Evolutionary conservation across 176 grass and related monocot genomes (phyloP).

Genomic region (Hordeum marinum): DNA sequence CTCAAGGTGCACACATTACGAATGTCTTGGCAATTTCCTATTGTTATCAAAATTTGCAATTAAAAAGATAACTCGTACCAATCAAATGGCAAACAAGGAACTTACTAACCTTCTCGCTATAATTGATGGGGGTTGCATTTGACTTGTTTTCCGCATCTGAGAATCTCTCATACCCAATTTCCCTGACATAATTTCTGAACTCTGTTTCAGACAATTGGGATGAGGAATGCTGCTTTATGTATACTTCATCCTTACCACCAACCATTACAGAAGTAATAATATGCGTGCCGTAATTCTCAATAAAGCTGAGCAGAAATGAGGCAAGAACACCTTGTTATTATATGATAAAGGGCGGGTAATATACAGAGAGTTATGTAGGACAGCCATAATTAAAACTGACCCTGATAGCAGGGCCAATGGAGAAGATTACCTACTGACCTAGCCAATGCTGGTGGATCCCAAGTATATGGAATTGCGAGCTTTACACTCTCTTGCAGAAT

Average conservation of each 20-base stretch:
- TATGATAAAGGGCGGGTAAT: background rate
- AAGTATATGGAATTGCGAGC: constrained; percentile 61
- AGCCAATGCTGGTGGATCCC: constrained; percentile 93
- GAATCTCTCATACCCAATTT: constrained; percentile 88
- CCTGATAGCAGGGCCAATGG: constrained; percentile 57
- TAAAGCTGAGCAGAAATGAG: constrained; percentile 63
- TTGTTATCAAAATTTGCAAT: constrained; percentile 2
- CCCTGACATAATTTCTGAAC: constrained; percentile 86
- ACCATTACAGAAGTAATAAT: constrained; percentile 90
- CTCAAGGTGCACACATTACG: background rate
- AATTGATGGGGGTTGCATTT: constrained; percentile 51
- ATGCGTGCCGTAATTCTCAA: constrained; percentile 94
- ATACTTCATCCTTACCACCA: constrained; percentile 99
- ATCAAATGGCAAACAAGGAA: constrained; percentile 10
- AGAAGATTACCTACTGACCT: constrained; percentile 99
- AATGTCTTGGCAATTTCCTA: background rate
- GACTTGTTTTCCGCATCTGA: constrained; percentile 65
- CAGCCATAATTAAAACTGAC: constrained; percentile 30
- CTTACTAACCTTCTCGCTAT: constrained; percentile 84
- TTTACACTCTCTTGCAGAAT: constrained; percentile 53
- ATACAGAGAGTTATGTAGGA: constrained; percentile 6
- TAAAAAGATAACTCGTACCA: background rate
- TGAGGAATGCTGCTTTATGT: constrained; percentile 92
- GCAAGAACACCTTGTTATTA: constrained; percentile 10
- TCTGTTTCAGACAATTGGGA: constrained; percentile 85